Base-by-base conservation (phyloP, 495 filamentous ascomycete genomes). In the Talaromyces trachyspermus region DNA sequence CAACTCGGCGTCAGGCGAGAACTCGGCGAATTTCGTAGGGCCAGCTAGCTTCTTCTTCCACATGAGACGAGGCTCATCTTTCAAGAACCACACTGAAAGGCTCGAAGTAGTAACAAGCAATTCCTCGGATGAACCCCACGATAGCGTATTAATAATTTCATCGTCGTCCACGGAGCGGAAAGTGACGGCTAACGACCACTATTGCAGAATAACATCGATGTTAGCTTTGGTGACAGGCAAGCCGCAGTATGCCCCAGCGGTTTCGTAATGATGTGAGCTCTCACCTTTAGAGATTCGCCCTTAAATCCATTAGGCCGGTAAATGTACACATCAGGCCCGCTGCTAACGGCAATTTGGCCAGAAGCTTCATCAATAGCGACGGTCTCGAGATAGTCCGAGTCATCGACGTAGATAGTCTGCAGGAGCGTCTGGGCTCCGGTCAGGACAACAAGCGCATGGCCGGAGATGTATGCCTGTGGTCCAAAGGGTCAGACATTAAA, bases 331-430 rank as follows among this genome's bases (percentile, higher is more conserved):
- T 72, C 70, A n/a, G 65, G 64, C 4, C 72, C 71, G 23, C 82
- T 77, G 61, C 78, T 84, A 40, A 79, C 76, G 25, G 88, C 89
- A 62, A 98, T 86, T 72, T 88, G 95, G 6, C 89, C 92, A 24
- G 88, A 81, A 11, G 69, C 67, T 54, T 95, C 86, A 54, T 94
- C 84, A 49, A 96, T 77, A 14, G 79, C 73, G 20, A 95, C 76
- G 9, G 85, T 81, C 37, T 89, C 77, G 29, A 97, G 76, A 4
- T 69, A 68, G 5, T 77, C 69, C 29, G 79, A 75, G 61, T 89
- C 83, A 53, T 92, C 83, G 58, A 89, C 78, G 68, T 95, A 95
- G 49, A 89, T 86, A 0, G 91, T 96, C 66, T 97, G 91, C 25
- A 95, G 70, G 54, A 95, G 76, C 46, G 78, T 72, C 57, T 86